phyloP scores from a whole-genome alignment of 495 filamentous ascomycete genomes.

The Hypoxylon fragiforme region DNA sequence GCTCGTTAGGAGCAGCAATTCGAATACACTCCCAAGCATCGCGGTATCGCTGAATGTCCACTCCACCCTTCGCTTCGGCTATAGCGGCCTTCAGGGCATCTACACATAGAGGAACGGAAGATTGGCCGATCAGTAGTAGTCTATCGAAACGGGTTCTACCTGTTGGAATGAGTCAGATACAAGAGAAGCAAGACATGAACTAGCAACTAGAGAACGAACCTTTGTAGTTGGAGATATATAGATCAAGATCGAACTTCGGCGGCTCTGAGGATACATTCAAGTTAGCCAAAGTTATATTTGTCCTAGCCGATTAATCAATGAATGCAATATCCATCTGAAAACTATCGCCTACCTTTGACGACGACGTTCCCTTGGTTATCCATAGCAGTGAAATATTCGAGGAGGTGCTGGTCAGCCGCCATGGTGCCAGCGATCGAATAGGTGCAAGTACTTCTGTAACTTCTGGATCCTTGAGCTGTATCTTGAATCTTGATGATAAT shows the following conservation, averaged over 20 bases:
- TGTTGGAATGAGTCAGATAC: slow-evolving; percentile 33
- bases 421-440: slow-evolving; percentile 12
- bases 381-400: slow-evolving; percentile 50
- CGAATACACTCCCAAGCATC: slow-evolving; percentile 66
- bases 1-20: slow-evolving; percentile 65
- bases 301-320: no score
- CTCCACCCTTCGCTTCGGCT: slow-evolving; percentile 73
- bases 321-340: no score
- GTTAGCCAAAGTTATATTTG: slow-evolving; percentile 3
- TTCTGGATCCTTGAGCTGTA: no score
- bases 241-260: slow-evolving; percentile 91
- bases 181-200: background rate
- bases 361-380: slow-evolving; percentile 48
- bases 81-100: slow-evolving; percentile 83
- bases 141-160: slow-evolving; percentile 78
- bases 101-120: slow-evolving; percentile 71
- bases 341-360: slow-evolving; percentile 46
- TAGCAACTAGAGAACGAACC: slow-evolving; percentile 53
- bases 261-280: slow-evolving; percentile 57
- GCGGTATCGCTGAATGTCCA: slow-evolving; percentile 71
- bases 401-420: slow-evolving; percentile 36
- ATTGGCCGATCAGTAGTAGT: slow-evolving; percentile 76
- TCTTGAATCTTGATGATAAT: no score
- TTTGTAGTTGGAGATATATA: slow-evolving; percentile 87
- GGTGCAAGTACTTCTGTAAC: no score